Conservation (phyloP, 2,329 filamentous ascomycete species). For the Emergomyces africanus region DNA sequence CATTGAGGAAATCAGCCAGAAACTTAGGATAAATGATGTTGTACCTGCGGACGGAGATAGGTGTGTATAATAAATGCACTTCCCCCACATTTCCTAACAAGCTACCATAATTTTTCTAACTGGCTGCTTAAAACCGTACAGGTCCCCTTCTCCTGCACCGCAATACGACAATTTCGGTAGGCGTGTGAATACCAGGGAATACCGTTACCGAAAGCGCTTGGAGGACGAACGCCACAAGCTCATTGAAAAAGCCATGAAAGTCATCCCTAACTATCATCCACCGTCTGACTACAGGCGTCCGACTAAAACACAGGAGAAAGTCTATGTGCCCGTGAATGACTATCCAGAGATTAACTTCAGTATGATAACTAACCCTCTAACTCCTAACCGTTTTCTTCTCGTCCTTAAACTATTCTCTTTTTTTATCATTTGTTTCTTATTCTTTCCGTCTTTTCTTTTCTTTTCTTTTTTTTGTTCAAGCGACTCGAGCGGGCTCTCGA, state of each 20-base stretch:
- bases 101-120: neutral
- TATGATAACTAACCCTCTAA: constrained; percentile 99
- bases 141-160: constrained; percentile 87
- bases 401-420: constrained; percentile 19
- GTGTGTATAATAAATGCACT: constrained; percentile 40
- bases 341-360: constrained; percentile 99
- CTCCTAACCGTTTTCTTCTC: constrained; percentile 48
- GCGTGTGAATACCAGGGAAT: constrained; percentile 98
- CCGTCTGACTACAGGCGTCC: constrained; percentile 96
- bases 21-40: constrained; percentile 97
- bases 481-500: constrained; percentile 11
- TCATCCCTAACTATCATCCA: constrained; percentile 98
- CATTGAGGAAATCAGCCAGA: constrained; percentile 98
- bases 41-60: constrained; percentile 92
- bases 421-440: constrained; percentile 21
- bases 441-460: constrained; percentile 12
- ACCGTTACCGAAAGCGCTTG: constrained; percentile 92
- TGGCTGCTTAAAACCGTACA: constrained; percentile 28
- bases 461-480: constrained; percentile 12
- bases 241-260: constrained; percentile 98
- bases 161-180: constrained; percentile 99
- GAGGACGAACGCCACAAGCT: constrained; percentile 98
- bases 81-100: neutral
- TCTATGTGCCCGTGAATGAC: constrained; percentile 99
- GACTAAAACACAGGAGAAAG: constrained; percentile 99